These are phyloP conservation scores for Podospora australis DNA, from an alignment of 495 filamentous ascomycete species.

Conservation along the genomic window DNA sequence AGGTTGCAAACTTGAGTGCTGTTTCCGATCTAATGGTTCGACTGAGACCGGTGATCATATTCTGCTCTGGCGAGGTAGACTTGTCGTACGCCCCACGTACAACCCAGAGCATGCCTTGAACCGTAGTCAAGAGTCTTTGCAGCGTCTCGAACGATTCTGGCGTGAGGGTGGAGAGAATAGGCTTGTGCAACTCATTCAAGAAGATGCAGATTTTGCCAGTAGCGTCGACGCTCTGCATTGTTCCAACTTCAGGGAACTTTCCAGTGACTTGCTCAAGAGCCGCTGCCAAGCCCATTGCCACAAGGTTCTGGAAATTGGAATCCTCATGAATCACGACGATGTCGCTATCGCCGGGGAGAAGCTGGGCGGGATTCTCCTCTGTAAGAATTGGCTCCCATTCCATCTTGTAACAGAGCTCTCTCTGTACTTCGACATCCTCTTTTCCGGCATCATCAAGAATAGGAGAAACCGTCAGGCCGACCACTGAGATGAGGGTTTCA, in stretches of 20 bases:
- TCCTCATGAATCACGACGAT: slow-evolving; percentile 45
- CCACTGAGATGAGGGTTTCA: slow-evolving; percentile 30
- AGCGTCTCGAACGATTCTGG: slow-evolving; percentile 29
- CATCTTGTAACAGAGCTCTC: slow-evolving; percentile 45
- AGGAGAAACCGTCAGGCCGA: slow-evolving; percentile 34
- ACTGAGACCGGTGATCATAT: slow-evolving; percentile 49
- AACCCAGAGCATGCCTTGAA: slow-evolving; percentile 44
- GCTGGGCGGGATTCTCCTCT: slow-evolving; percentile 10
- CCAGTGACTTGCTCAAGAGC: slow-evolving; percentile 35
- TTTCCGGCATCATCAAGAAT: slow-evolving; percentile 32
- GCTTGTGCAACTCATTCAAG: slow-evolving; percentile 37
- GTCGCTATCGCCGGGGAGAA: slow-evolving; percentile 19
- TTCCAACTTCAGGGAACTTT: slow-evolving; percentile 28
- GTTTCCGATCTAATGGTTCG: slow-evolving; percentile 50
- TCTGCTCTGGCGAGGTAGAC: slow-evolving; percentile 38
- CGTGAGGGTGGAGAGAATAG: slow-evolving; percentile 36
- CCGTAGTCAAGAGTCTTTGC: slow-evolving; percentile 32
- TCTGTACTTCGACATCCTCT: slow-evolving; percentile 18
- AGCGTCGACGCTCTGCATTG: slow-evolving; percentile 23
- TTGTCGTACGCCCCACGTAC: slow-evolving; percentile 40
- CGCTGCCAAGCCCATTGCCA: slow-evolving; percentile 36
- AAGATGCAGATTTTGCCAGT: slow-evolving; percentile 36
- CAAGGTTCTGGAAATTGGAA: slow-evolving; percentile 34
- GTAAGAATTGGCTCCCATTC: slow-evolving; percentile 46
- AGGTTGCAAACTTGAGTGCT: slow-evolving; percentile 43